These are phyloP conservation scores for Eucalyptus erythrocorys DNA, from an alignment of 345 rosid genomes.

Conservation along the genomic window DNA sequence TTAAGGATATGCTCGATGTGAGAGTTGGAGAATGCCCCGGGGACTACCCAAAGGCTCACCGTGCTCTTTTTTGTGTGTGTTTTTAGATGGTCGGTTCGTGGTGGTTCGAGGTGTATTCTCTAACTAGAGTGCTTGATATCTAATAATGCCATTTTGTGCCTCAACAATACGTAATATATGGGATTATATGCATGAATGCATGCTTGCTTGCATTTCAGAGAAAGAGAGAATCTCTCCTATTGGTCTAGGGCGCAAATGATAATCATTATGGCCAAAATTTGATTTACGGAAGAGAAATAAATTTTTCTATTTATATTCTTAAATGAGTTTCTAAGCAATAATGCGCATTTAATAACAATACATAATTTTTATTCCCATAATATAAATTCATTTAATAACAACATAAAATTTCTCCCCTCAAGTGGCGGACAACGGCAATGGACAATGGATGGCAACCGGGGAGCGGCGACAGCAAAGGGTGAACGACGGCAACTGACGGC, in stretches of 20 bases:
- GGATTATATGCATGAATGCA: neutral
- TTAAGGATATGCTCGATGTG: neutral
- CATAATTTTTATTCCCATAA: too few relatives aligned
- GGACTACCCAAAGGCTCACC: neutral
- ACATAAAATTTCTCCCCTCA: too few relatives aligned
- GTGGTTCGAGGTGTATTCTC: neutral
- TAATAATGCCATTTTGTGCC: neutral
- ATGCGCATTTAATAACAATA: too few relatives aligned
- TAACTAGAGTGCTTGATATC: neutral
- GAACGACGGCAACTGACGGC: fast-evolving
- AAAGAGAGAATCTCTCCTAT: neutral
- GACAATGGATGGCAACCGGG: too few relatives aligned
- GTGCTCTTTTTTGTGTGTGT: neutral
- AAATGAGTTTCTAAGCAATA: too few relatives aligned
- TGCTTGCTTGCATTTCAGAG: neutral
- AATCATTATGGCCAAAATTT: too few relatives aligned
- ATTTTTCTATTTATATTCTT: too few relatives aligned
- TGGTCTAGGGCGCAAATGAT: neutral
- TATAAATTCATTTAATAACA: too few relatives aligned
- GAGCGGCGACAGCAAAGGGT: fast-evolving
- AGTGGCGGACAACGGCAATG: fast-evolving
- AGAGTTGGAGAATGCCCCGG: neutral
- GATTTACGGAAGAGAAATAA: too few relatives aligned
- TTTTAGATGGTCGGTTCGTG: too few relatives aligned
- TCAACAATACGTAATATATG: neutral